phyloP scores from a whole-genome alignment of 1,139 yeast species.

The Hemisphaericaspora xylanilytica region DNA sequence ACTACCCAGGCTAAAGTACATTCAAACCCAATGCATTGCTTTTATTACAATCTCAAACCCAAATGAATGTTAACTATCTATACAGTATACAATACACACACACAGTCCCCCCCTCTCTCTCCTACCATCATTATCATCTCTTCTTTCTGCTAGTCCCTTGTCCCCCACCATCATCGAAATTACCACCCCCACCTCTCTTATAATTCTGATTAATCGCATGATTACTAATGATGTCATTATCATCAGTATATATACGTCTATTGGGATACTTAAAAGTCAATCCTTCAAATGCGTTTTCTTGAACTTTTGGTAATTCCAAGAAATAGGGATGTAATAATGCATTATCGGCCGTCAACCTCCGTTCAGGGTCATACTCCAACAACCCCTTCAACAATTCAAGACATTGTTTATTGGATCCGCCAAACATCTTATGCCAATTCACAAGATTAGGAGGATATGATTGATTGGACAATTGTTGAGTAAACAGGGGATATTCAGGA shows the following conservation, averaged over 20 bases:
- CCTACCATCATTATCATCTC: slow-evolving; percentile 3
- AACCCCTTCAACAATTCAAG: slow-evolving; percentile 61
- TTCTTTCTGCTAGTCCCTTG: slow-evolving; percentile 6
- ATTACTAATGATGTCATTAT: slow-evolving; percentile 56
- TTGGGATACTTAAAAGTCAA: slow-evolving; percentile 63
- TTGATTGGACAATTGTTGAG: slow-evolving; percentile 51
- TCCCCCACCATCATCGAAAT: slow-evolving; percentile 7
- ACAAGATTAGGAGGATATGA: slow-evolving; percentile 65
- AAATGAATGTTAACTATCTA: too few relatives aligned
- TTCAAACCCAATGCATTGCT: too few relatives aligned
- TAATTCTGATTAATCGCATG: slow-evolving; percentile 11
- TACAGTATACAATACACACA: too few relatives aligned
- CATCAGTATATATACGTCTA: slow-evolving; percentile 75
- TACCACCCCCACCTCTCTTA: slow-evolving; percentile 21
- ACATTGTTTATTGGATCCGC: slow-evolving; percentile 69
- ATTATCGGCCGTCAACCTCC: slow-evolving; percentile 65
- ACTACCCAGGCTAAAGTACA: too few relatives aligned
- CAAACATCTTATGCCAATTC: slow-evolving; percentile 83
- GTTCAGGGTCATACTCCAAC: slow-evolving; percentile 81
- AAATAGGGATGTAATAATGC: slow-evolving; percentile 80
- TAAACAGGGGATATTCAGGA: slow-evolving; percentile 74
- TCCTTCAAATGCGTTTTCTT: slow-evolving; percentile 69
- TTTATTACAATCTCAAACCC: too few relatives aligned
- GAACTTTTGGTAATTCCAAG: slow-evolving; percentile 61
- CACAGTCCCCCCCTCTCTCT: background rate